Conservation (phyloP, 2,329 filamentous ascomycete species). For the Ophiostoma himal-ulmi region DNA sequence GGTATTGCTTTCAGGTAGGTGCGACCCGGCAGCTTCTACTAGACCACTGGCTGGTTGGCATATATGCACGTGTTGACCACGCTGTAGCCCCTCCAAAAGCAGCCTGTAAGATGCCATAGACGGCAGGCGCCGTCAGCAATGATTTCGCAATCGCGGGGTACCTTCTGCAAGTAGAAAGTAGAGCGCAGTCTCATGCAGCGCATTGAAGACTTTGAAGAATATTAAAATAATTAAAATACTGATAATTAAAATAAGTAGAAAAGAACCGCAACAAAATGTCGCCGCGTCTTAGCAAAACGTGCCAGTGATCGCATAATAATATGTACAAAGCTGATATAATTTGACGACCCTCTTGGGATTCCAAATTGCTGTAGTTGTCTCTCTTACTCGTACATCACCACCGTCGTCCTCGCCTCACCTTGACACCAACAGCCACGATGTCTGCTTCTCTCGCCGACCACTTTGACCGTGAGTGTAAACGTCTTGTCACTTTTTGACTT, state of each 20-base stretch:
- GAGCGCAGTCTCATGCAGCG: neutral
- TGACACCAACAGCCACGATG: conserved; percentile 18
- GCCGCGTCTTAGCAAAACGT: neutral
- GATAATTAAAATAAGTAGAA: neutral
- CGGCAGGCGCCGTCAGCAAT: neutral
- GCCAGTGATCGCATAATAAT: neutral
- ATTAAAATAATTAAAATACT: neutral
- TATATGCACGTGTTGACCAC: conserved; percentile 13
- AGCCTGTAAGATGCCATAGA: neutral
- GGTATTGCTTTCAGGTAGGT: neutral
- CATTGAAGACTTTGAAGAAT: neutral
- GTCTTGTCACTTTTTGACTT: neutral
- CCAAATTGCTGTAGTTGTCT: conserved; percentile 1
- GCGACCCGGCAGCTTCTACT: neutral
- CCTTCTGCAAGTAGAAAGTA: neutral
- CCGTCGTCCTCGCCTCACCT: conserved; percentile 7
- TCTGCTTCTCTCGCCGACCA: conserved; percentile 23
- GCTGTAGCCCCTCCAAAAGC: conserved; percentile 16
- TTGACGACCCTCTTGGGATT: neutral
- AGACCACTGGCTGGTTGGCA: conserved; percentile 14
- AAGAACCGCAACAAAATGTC: neutral
- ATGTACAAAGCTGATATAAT: neutral
- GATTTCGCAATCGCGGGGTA: conserved; percentile 3
- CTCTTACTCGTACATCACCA: neutral
- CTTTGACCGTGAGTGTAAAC: conserved; percentile 24